These are phyloP conservation scores for Albugo candida DNA, from an alignment of 352 stramenopile genomes.

Conservation along the genomic window DNA sequence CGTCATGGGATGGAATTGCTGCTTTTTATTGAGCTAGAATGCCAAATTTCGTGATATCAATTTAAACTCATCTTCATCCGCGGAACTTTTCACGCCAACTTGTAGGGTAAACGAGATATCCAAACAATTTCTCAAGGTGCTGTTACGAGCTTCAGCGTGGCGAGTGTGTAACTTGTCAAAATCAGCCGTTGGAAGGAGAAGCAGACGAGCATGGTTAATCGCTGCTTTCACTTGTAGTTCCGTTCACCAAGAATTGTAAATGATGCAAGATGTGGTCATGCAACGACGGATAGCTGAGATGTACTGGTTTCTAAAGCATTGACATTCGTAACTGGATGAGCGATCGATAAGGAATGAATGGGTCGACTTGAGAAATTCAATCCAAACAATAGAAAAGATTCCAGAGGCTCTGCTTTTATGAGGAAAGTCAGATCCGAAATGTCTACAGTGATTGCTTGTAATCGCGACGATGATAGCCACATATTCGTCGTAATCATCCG, in stretches of 20 bases:
- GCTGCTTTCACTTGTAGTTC: slow-evolving; percentile 24
- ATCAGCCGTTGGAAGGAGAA: slow-evolving; percentile 17
- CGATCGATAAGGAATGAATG: too few relatives aligned
- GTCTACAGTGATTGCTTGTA: slow-evolving; percentile 18
- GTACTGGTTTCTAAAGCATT: too few relatives aligned
- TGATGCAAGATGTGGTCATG: slow-evolving; percentile 14
- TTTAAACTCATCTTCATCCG: slow-evolving; percentile 22
- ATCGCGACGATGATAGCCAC: slow-evolving; percentile 21
- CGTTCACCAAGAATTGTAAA: slow-evolving; percentile 38
- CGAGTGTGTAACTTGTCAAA: slow-evolving; percentile 22
- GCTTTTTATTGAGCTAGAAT: slow-evolving; percentile 33
- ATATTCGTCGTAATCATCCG: slow-evolving; percentile 26
- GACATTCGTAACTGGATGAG: slow-evolving; percentile 12
- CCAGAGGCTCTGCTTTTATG: slow-evolving; percentile 19
- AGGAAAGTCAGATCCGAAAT: slow-evolving; percentile 32
- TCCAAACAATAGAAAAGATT: slow-evolving; percentile 36
- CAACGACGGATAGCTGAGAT: too few relatives aligned
- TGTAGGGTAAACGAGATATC: slow-evolving; percentile 24
- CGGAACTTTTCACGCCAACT: slow-evolving; percentile 24
- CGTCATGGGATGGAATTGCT: slow-evolving; percentile 4
- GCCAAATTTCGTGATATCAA: slow-evolving; percentile 28
- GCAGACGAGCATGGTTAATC: slow-evolving; percentile 33
- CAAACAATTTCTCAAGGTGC: slow-evolving; percentile 22
- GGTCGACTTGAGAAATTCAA: too few relatives aligned
- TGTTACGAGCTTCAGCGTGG: too few relatives aligned